Evolutionary conservation across 768 basidiomycete species (phyloP).

Genomic region (Suillus tomentosus): DNA sequence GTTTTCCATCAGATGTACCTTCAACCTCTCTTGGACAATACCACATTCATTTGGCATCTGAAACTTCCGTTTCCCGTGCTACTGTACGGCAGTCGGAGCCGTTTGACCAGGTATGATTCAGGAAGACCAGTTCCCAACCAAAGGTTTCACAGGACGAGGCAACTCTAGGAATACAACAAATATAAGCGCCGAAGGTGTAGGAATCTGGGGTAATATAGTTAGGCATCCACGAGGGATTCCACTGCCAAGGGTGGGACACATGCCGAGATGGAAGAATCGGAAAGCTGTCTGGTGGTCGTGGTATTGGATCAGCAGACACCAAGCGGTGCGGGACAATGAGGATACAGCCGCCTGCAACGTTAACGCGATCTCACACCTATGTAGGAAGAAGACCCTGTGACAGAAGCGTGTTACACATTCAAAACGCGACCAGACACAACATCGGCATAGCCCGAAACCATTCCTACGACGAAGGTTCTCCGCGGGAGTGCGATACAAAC

Average conservation of each 20-base stretch:
- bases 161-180: slow-evolving; percentile 69
- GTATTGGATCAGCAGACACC: slow-evolving; percentile 17
- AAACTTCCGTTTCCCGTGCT: slow-evolving; percentile 31
- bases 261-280: slow-evolving; percentile 24
- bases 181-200: slow-evolving; percentile 31
- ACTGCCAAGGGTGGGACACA: too few relatives aligned
- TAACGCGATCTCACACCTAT: slow-evolving; percentile 83
- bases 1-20: slow-evolving; percentile 38
- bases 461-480: slow-evolving; percentile 34
- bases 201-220: slow-evolving; percentile 11
- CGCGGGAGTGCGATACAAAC: background rate
- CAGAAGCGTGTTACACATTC: slow-evolving; percentile 77
- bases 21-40: background rate
- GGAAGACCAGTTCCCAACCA: slow-evolving; percentile 45
- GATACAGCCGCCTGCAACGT: slow-evolving; percentile 64
- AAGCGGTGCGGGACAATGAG: slow-evolving; percentile 36
- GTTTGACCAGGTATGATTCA: slow-evolving; percentile 10
- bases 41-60: slow-evolving; percentile 13
- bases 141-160: slow-evolving; percentile 46
- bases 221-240: too few relatives aligned
- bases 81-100: slow-evolving; percentile 27
- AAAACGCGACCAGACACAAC: slow-evolving; percentile 82
- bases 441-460: slow-evolving; percentile 70
- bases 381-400: slow-evolving; percentile 52
- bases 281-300: slow-evolving; percentile 30